A percentile compares a stretch with the other conserved stretches of the same genome.
These are phyloP conservation scores for Arabidopsis suecica DNA, from an alignment of 345 rosid genomes.

Conservation along the genomic window DNA sequence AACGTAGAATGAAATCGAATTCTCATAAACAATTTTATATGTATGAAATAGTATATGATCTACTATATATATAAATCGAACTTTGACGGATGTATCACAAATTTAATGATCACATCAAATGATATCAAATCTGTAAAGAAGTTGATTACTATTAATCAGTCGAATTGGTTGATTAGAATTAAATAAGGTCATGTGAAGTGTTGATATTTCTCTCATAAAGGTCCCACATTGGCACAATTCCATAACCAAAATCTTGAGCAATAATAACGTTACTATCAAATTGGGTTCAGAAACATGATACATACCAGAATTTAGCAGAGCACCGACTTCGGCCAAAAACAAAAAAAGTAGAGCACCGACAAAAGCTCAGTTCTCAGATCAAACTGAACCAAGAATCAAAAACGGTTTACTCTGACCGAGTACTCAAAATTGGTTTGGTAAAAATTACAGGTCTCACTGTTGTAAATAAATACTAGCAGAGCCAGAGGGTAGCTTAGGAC, in stretches of 20 bases:
- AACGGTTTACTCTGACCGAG: conserved; percentile 35
- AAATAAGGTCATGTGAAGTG: conserved; percentile 29
- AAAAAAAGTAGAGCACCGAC: not conserved
- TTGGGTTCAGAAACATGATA: conserved; percentile 35
- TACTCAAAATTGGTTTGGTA: conserved; percentile 26
- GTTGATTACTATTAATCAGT: not conserved
- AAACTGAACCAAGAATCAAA: conserved; percentile 16
- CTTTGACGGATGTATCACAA: too few species aligned
- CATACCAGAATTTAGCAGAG: conserved; percentile 35
- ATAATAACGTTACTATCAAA: conserved; percentile 39
- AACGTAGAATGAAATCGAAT: too few species aligned
- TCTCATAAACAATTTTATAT: too few species aligned
- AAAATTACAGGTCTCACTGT: not conserved
- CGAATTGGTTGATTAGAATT: conserved; percentile 25
- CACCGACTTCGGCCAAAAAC: conserved; percentile 25
- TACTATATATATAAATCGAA: too few species aligned
- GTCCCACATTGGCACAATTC: conserved; percentile 35
- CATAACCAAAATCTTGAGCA: conserved; percentile 10
- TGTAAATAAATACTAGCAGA: too few species aligned
- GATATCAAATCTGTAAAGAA: not conserved
- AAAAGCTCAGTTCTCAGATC: not conserved
- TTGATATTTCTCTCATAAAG: conserved; percentile 8
- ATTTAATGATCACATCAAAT: too few species aligned
- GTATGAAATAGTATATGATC: too few species aligned
- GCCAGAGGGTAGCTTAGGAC: too few species aligned